These are phyloP conservation scores for Haplosporangium gracile DNA, from an alignment of 192 early-diverging fungal genomes.

Conservation along the genomic window DNA sequence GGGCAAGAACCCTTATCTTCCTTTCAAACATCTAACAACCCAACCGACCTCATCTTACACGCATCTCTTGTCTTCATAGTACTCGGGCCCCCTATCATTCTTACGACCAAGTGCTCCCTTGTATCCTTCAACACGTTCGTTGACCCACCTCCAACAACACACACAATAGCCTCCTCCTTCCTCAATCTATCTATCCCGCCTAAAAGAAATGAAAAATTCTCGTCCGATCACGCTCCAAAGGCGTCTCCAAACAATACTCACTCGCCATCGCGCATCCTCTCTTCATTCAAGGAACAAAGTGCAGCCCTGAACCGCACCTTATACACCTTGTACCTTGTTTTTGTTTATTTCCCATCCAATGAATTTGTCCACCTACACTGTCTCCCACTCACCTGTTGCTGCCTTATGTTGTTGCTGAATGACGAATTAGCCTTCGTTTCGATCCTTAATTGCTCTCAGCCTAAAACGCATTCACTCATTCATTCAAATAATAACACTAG, in stretches of 20 bases:
- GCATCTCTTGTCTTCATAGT: too few relatives aligned
- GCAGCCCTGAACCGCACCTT: neutral
- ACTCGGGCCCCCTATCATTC: too few relatives aligned
- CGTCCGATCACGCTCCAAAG: constrained; percentile 2
- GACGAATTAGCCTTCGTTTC: too few relatives aligned
- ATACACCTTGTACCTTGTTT: neutral
- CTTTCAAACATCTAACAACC: too few relatives aligned
- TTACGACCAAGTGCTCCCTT: too few relatives aligned
- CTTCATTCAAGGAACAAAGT: neutral
- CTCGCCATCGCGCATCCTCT: neutral
- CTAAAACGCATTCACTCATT: neutral
- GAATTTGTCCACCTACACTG: neutral
- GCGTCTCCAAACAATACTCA: neutral
- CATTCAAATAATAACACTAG: neutral
- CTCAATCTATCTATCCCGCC: neutral
- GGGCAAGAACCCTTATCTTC: too few relatives aligned
- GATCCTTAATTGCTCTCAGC: neutral
- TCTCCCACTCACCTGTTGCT: too few relatives aligned
- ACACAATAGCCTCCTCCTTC: too few relatives aligned
- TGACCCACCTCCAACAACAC: too few relatives aligned
- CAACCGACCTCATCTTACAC: too few relatives aligned
- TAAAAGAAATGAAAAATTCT: neutral
- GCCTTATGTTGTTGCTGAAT: too few relatives aligned
- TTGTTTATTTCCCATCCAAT: neutral
- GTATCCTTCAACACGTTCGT: too few relatives aligned